Evolutionary conservation across 2,329 filamentous ascomycete species (phyloP), one percentile per base, ranked within the genome.

Genomic region (Colletotrichum sp.): DNA sequence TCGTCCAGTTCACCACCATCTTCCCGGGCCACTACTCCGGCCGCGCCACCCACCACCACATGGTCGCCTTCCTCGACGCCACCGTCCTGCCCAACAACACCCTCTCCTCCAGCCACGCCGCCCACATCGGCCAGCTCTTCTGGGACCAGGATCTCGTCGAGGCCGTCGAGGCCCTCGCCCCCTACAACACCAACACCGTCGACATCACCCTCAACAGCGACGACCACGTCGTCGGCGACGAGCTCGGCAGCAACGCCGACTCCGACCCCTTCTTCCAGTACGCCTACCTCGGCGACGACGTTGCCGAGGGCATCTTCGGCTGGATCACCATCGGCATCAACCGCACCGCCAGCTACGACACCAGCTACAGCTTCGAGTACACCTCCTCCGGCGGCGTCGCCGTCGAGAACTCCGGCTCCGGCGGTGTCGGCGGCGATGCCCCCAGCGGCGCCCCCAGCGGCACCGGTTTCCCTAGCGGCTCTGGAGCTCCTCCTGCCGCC

Each of bases 201-300:
- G 59, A 36, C n/a, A 16, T 55, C 9, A 74, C 74, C 15, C 65
- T 65, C 63, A 76, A 76, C 71, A 57, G 55, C 16, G 82, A 88
- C 1, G 90, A 91, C 79, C 75, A 77, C n/a, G 87, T 90, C 65
- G 85, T 89, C 59, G 78, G 84, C 25, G 71, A 36, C 28, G 81
- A 85, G 79, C 85, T 87, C 74, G 86, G 87, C n/a, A 27, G 15
- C 63, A 86, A 86, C 61, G 85, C 83, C 7, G 84, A 86, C 66
- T 88, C 88, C 71, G 88, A 90, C 78, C 90, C 90, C 2, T 85
- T 90, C 78, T 82, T 90, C 69, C 85, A 91, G 79, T 90, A 90
- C 76, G 86, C 88, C 13, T 84, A 87, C 19, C 84, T 91, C 9
- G 89, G 90, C 5, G 87, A 90, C 25, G 80, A 82, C 32, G 78